Evolutionary conservation across 345 rosid genomes (phyloP).

Genomic region (Euphorbia lathyris): DNA sequence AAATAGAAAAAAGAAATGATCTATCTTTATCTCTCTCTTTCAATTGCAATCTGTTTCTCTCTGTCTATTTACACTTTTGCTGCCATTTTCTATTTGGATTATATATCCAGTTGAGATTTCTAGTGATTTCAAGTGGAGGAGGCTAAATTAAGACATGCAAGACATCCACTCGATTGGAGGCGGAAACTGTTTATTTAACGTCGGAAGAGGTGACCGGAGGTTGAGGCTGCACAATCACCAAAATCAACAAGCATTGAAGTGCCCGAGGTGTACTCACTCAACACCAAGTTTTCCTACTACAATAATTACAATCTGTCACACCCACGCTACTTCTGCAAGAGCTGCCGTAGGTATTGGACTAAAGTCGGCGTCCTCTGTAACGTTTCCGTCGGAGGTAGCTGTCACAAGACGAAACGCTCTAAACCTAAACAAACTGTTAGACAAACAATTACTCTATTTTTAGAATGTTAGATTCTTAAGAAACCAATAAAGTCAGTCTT

Average conservation of each 20-base stretch:
- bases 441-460: no score
- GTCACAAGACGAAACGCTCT: constrained; percentile 68
- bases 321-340: constrained; percentile 97
- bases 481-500: no score
- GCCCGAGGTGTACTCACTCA: constrained; percentile 86
- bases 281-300: constrained; percentile 97
- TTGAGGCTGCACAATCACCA: constrained; percentile 63
- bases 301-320: constrained; percentile 97
- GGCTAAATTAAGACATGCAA: constrained; percentile 41
- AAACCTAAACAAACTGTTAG: constrained; percentile 48
- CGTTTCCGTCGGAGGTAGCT: constrained; percentile 92
- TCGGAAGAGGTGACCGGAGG: constrained; percentile 69
- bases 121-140: not conserved
- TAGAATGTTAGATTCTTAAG: no score
- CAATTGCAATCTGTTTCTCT: no score
- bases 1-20: no score
- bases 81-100: not conserved
- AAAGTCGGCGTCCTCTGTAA: constrained; percentile 96
- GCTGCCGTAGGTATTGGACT: constrained; percentile 98
- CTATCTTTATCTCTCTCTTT: no score
- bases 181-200: constrained; percentile 33
- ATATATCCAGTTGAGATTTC: not conserved
- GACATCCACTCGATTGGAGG: constrained; percentile 52
- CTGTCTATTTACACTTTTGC: no score
- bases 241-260: constrained; percentile 76